These are phyloP conservation scores for Hypoxylon perforatum DNA, from an alignment of 495 filamentous ascomycete genomes.

Conservation along the genomic window DNA sequence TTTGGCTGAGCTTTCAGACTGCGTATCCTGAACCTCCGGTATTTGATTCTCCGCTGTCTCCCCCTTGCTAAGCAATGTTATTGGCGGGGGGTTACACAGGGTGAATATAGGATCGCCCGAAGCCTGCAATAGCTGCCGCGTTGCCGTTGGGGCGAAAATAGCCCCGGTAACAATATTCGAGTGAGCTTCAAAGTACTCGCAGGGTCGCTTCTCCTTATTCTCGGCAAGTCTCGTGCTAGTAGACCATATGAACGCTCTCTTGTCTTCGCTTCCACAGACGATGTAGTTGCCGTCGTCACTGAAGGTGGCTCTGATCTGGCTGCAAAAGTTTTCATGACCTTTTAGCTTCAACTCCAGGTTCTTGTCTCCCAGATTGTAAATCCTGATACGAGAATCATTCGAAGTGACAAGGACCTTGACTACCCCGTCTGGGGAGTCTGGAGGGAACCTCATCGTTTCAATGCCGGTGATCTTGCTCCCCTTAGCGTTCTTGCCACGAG, in stretches of 20 bases:
- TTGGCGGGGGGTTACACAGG: conserved; percentile 93
- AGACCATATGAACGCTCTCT: conserved; percentile 89
- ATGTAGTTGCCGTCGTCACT: conserved; percentile 89
- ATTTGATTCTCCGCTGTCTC: conserved; percentile 61
- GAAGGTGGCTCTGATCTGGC: conserved; percentile 90
- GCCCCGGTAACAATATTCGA: conserved; percentile 87
- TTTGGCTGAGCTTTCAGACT: conserved; percentile 48
- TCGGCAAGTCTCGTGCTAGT: conserved; percentile 68
- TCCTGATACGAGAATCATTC: conserved; percentile 92
- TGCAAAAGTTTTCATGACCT: conserved; percentile 91
- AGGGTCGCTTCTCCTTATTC: conserved; percentile 79
- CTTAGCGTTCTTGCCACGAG: conserved; percentile 91
- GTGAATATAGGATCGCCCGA: conserved; percentile 95
- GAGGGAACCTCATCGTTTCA: conserved; percentile 74
- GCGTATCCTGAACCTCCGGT: conserved; percentile 44
- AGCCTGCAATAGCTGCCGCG: conserved; percentile 77
- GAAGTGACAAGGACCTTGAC: conserved; percentile 91
- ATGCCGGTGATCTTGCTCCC: conserved; percentile 98
- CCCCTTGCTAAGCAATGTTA: conserved; percentile 81
- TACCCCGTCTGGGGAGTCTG: conserved; percentile 68
- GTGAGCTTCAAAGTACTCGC: conserved; percentile 91
- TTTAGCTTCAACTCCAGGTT: conserved; percentile 88
- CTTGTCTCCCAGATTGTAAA: conserved; percentile 89
- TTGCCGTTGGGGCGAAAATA: conserved; percentile 82
- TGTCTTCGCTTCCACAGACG: conserved; percentile 93